Evolutionary conservation across 2,329 filamentous ascomycete species (phyloP).

Genomic region (Fusarium brachygibbosum): DNA sequence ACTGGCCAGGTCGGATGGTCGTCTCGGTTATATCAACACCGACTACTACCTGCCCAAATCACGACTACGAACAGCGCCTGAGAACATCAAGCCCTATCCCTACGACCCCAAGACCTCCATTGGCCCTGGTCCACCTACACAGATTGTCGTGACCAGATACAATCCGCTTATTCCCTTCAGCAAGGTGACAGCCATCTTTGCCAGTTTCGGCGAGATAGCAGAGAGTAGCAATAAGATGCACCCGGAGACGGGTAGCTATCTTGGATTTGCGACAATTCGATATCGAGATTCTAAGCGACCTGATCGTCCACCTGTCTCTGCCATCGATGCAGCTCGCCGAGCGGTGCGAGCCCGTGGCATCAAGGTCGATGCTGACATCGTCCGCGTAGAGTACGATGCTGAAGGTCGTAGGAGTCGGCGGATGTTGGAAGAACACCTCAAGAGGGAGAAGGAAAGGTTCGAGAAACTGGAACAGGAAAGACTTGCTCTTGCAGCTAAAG

Average conservation of each 20-base stretch:
- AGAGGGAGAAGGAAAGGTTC: conserved; percentile 74
- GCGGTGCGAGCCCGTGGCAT: conserved; percentile 83
- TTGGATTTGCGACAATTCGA: conserved; percentile 92
- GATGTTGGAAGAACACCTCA: conserved; percentile 81
- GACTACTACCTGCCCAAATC: conserved; percentile 79
- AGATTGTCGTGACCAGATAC: conserved; percentile 95
- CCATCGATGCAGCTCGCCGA: conserved; percentile 83
- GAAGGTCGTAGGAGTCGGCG: conserved; percentile 86
- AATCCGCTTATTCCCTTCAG: conserved; percentile 88
- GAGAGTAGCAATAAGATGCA: conserved; percentile 95
- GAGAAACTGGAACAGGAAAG: conserved; percentile 66
- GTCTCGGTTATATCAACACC: conserved; percentile 75
- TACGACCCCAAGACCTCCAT: conserved; percentile 88
- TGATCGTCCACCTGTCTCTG: conserved; percentile 66
- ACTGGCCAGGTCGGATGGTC: conserved; percentile 74
- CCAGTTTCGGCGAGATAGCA: conserved; percentile 86
- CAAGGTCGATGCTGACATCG: conserved; percentile 80
- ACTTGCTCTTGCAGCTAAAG: conserved; percentile 51
- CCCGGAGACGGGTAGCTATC: conserved; percentile 91
- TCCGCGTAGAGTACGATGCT: conserved; percentile 89
- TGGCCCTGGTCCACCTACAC: conserved; percentile 88
- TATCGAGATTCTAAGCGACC: conserved; percentile 79
- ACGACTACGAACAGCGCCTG: conserved; percentile 78
- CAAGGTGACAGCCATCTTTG: conserved; percentile 81
- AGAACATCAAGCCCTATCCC: conserved; percentile 83